Conservation (phyloP, 1,284 basidiomycete species). For the Meira miltonrushii region DNA sequence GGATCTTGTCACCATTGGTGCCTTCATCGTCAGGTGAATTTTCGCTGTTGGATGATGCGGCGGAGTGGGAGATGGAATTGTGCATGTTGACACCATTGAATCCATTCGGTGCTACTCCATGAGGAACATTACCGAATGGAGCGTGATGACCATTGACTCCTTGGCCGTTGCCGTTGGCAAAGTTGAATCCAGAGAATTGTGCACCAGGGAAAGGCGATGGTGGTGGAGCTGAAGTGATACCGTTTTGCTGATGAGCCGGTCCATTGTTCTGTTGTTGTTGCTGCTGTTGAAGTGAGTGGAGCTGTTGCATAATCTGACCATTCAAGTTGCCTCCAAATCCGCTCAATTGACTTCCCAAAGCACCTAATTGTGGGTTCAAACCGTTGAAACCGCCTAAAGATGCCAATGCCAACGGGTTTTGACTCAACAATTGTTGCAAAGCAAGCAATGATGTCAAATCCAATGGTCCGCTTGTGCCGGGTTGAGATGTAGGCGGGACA, state of each 20-base stretch:
- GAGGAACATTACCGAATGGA: background rate
- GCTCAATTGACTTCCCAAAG: conserved; percentile 13
- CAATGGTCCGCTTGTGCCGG: conserved; percentile 10
- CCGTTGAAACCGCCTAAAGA: conserved; percentile 1
- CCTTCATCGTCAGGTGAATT: conserved; percentile 11
- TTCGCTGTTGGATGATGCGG: too few relatives aligned
- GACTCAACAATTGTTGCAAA: conserved; percentile 45
- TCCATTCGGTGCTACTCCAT: background rate
- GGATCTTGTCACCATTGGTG: conserved; percentile 7
- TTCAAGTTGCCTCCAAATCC: background rate
- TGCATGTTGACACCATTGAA: background rate
- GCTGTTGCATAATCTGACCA: conserved; percentile 8
- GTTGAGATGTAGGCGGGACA: background rate
- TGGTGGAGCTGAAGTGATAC: background rate
- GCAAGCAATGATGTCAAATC: conserved; percentile 49
- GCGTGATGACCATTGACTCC: background rate
- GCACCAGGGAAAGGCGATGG: background rate
- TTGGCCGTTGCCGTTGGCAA: background rate
- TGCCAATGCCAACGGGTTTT: conserved; percentile 36
- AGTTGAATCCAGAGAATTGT: background rate
- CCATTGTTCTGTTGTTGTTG: conserved; percentile 12
- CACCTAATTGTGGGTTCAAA: conserved; percentile 7
- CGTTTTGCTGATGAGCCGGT: conserved; percentile 1
- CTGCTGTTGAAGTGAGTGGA: conserved; percentile 20
- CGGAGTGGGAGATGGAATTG: too few relatives aligned